Base-by-base conservation (phyloP, 805 yeast genomes). In the Candida yuanshanica region DNA sequence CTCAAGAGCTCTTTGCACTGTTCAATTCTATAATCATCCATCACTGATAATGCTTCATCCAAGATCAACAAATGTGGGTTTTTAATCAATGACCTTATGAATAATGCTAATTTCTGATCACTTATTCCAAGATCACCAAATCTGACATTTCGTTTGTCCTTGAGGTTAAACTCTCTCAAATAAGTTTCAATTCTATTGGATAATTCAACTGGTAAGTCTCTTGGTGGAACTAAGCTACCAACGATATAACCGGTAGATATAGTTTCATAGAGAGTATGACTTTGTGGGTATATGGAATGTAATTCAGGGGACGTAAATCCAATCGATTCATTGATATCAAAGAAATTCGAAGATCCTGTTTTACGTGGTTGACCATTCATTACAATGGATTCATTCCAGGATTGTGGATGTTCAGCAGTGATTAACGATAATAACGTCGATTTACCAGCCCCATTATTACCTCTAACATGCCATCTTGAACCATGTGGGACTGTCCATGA, bases 321-420 rank as follows among this genome's bases (percentile, higher is more conserved):
- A 40, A 93, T 85, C n/a, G 61, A 54, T 35, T 74, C 72, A 62
- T 91, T 91, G 45, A 86, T 79, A 37, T 81, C 84, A 55, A 87
- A 88, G 56, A 83, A 90, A 45, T 78, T 80, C 13, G 81, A 76
- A 31, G 65, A 68, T 2, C 98, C 99, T 0, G 90, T 80, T 44
- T 72, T 73, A 32, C 97, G 72, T 8, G 79, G 74, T 24, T 71
- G 70, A 0, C 89, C 88, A 50, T 83, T 72, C 35, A 88, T 66
- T 7, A 66, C 62, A 18, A 93, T 71, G 18, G 73, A 76, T 5
- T 77, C 72, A 50, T 78, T 81, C 98, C 98, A 91, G 2, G 96
- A 81, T 62, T 91, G 96, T 1, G 99, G 99, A 58, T 91, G 99
- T 53, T 91, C 99, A 4, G 95, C 89, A 0, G 96, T 89, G 22